Evolutionary conservation across 768 basidiomycete genomes (phyloP).

Genomic region (Pulveroboletus sp.): DNA sequence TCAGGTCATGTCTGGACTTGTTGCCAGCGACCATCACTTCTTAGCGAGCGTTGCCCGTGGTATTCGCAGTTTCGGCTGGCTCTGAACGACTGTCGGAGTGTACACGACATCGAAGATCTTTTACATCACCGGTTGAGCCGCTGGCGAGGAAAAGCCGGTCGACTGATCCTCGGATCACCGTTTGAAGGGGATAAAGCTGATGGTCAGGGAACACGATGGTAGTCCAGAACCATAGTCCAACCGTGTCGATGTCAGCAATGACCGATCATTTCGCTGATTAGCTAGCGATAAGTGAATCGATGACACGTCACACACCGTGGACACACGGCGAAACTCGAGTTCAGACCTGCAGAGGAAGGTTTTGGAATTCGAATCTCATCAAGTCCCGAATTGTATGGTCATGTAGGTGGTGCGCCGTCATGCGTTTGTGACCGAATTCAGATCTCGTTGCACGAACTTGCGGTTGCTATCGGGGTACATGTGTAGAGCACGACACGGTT

Average conservation of each 20-base stretch:
- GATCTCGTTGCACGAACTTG: neutral
- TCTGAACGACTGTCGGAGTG: slow-evolving; percentile 37
- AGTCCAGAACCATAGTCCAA: slow-evolving; percentile 3
- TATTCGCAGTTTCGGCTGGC: slow-evolving; percentile 50
- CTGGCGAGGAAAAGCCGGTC: slow-evolving; percentile 42
- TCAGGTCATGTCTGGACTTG: neutral
- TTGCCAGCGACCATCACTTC: neutral
- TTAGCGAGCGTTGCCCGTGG: slow-evolving; percentile 48
- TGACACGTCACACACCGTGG: neutral
- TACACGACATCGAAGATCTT: slow-evolving; percentile 46
- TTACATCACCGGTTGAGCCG: slow-evolving; percentile 41
- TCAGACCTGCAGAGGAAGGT: neutral
- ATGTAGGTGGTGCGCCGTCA: neutral
- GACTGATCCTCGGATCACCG: neutral
- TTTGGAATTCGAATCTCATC: neutral
- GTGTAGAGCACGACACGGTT: no score
- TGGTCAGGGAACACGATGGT: neutral
- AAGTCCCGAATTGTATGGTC: neutral
- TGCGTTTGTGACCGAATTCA: neutral
- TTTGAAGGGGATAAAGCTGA: neutral
- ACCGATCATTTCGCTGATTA: neutral
- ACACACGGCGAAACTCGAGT: neutral
- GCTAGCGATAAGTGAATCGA: neutral
- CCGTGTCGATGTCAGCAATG: neutral
- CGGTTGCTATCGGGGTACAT: neutral